A percentile compares a stretch with the other conserved stretches of the same genome.
phyloP scores from a whole-genome alignment of 129 eudicot species.

The Kitagawia praeruptora region DNA sequence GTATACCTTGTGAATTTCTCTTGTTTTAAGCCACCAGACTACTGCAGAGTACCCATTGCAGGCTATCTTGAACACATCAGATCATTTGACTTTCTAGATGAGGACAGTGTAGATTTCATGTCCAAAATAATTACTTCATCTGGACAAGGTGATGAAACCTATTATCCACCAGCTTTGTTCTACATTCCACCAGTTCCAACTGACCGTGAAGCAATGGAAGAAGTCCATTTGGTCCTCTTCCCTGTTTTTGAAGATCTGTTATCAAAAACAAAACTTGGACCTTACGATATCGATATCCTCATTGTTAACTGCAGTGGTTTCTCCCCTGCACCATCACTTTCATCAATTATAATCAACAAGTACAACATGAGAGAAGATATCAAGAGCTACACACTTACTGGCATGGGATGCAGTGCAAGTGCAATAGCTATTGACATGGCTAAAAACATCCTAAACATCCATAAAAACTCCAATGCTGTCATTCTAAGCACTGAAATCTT shows the following conservation, averaged over 20 bases:
- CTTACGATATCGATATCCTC: conserved; percentile 48
- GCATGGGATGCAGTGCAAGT: conserved; percentile 94
- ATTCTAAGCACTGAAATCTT: conserved; percentile 70
- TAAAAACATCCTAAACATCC: conserved; percentile 35
- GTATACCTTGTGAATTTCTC: conserved; percentile 67
- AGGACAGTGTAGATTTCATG: conserved; percentile 45
- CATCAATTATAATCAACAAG: conserved; percentile 45
- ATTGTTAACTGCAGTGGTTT: conserved; percentile 71
- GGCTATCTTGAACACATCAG: conserved; percentile 54
- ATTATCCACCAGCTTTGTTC: conserved; percentile 52
- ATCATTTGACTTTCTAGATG: conserved; percentile 32
- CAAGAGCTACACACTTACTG: conserved; percentile 52
- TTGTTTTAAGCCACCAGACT: conserved; percentile 62
- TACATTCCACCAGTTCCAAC: conserved; percentile 55
- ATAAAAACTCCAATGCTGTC: conserved; percentile 42
- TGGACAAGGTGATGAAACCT: conserved; percentile 54
- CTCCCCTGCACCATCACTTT: conserved; percentile 58
- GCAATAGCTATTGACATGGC: conserved; percentile 61
- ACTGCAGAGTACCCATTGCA: conserved; percentile 58
- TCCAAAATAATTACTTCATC: conserved; percentile 45
- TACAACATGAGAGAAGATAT: conserved; percentile 47
- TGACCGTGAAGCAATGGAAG: conserved; percentile 41
- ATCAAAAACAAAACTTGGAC: conserved; percentile 36
- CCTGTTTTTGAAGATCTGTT: conserved; percentile 55
- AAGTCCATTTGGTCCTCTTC: conserved; percentile 43